Percentiles rank a stretch among this genome's conserved stretches.
Evolutionary conservation across 2,329 filamentous ascomycete species (phyloP).

Genomic region (Neonectria magnoliae): DNA sequence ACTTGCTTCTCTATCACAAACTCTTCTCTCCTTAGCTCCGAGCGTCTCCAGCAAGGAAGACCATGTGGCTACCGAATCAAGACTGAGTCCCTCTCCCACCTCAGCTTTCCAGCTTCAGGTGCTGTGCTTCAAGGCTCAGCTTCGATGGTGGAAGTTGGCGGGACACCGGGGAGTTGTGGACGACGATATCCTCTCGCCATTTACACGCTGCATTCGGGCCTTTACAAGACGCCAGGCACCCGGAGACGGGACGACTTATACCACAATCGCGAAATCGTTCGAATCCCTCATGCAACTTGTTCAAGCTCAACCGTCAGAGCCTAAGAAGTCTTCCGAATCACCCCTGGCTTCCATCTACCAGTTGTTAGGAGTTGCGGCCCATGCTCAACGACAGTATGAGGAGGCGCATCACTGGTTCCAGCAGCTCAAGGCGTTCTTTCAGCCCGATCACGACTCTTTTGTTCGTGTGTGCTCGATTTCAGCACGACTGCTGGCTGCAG

Average conservation of each 20-base stretch:
- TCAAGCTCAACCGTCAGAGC: constrained; percentile 47
- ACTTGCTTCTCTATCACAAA: constrained; percentile 72
- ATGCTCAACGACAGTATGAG: constrained; percentile 56
- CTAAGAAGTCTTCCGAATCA: constrained; percentile 51
- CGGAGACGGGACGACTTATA: constrained; percentile 50
- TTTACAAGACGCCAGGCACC: constrained; percentile 64
- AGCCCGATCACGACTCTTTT: constrained; percentile 54
- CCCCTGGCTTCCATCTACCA: constrained; percentile 62
- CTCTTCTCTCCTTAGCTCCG: constrained; percentile 72
- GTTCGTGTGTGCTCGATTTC: constrained; percentile 63
- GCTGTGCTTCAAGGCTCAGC: constrained; percentile 68
- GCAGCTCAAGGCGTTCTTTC: constrained; percentile 53
- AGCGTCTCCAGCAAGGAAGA: constrained; percentile 74
- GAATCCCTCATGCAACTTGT: constrained; percentile 47
- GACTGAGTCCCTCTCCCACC: constrained; percentile 65
- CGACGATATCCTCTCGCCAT: constrained; percentile 73
- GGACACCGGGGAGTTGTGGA: constrained; percentile 68
- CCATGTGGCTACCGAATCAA: constrained; percentile 60
- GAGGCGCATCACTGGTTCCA: constrained; percentile 67
- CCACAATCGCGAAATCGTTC: constrained; percentile 47
- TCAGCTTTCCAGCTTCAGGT: constrained; percentile 71
- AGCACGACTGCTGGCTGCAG: constrained; percentile 65
- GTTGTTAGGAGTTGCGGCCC: constrained; percentile 60
- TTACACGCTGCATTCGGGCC: constrained; percentile 70
- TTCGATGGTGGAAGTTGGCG: constrained; percentile 73